Evolutionary conservation across 1,139 yeast genomes (phyloP).

Genomic region (Kodamaea ohmeri): DNA sequence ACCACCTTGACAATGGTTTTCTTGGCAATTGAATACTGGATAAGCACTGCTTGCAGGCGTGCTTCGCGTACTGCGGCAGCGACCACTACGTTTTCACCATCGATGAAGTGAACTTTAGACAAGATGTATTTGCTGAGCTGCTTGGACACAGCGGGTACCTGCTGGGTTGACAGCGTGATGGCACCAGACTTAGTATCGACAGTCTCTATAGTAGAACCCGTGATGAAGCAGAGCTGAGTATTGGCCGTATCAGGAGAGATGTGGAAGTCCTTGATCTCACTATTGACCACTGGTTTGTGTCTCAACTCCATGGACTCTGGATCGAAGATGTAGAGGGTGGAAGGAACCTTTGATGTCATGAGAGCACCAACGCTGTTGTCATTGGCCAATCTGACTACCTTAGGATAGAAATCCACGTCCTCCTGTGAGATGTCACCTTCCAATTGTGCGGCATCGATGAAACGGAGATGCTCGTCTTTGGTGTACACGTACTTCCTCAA

Average conservation of each 20-base stretch:
- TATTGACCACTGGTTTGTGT: conserved; percentile 23
- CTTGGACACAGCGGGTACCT: conserved; percentile 21
- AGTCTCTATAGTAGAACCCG: conserved; percentile 52
- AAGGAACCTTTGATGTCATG: conserved; percentile 61
- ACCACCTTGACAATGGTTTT: conserved; percentile 43
- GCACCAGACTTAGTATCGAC: conserved; percentile 47
- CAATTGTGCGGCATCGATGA: conserved; percentile 58
- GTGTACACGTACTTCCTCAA: conserved; percentile 60
- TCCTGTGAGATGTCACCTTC: conserved; percentile 30
- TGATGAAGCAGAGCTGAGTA: conserved; percentile 55
- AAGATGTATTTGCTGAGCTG: conserved; percentile 37
- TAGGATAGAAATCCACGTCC: conserved; percentile 56
- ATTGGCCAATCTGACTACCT: conserved; percentile 49
- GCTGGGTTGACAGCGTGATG: conserved; percentile 32
- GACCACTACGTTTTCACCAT: conserved; percentile 50
- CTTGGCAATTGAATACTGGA: conserved; percentile 41
- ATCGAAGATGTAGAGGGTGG: conserved; percentile 56
- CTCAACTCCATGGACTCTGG: conserved; percentile 51
- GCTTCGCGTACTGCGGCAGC: conserved; percentile 52
- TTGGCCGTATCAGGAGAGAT: conserved; percentile 42
- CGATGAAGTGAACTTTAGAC: conserved; percentile 60
- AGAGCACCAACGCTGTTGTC: conserved; percentile 59
- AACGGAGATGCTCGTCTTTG: conserved; percentile 59
- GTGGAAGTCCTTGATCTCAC: conserved; percentile 40
- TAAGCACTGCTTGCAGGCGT: conserved; percentile 33